A percentile compares a stretch with the other conserved stretches of the same genome.
phyloP scores from a whole-genome alignment of 1,139 yeast species.

The Yamadazyma buinensis region DNA sequence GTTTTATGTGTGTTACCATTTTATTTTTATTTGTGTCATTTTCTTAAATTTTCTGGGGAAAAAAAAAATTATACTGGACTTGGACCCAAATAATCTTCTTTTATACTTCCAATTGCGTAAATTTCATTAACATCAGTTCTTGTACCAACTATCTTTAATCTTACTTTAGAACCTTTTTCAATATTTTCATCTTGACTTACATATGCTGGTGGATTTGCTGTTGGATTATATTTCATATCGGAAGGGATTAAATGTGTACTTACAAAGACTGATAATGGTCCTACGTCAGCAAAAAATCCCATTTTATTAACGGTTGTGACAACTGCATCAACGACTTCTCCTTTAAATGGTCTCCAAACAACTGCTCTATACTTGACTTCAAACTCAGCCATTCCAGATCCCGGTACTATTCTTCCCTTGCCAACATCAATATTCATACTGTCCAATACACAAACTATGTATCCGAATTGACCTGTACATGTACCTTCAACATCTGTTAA shows the following conservation, averaged over 20 bases:
- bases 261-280: conserved; percentile 92
- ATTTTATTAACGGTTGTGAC: conserved; percentile 92
- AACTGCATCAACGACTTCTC: conserved; percentile 96
- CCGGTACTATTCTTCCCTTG: conserved; percentile 86
- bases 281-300: conserved; percentile 98
- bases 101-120: conserved; percentile 95
- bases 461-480: conserved; percentile 98
- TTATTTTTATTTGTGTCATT: too few relatives aligned
- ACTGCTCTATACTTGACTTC: conserved; percentile 95
- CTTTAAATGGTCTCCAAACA: conserved; percentile 98
- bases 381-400: conserved; percentile 91
- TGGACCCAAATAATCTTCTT: conserved; percentile 95
- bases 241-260: conserved; percentile 93
- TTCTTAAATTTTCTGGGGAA: too few relatives aligned
- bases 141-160: conserved; percentile 95
- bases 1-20: too few relatives aligned
- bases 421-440: conserved; percentile 95
- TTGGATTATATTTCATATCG: conserved; percentile 90
- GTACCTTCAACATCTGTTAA: conserved; percentile 97
- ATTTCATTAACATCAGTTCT: conserved; percentile 96
- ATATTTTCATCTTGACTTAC: conserved; percentile 93
- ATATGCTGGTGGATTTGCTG: conserved; percentile 98
- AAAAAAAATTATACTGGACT: conserved; percentile 34
- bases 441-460: conserved; percentile 92
- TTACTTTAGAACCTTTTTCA: conserved; percentile 88